phyloP scores from a whole-genome alignment of 345 rosid genomes.

The Hevea brasiliensis region DNA sequence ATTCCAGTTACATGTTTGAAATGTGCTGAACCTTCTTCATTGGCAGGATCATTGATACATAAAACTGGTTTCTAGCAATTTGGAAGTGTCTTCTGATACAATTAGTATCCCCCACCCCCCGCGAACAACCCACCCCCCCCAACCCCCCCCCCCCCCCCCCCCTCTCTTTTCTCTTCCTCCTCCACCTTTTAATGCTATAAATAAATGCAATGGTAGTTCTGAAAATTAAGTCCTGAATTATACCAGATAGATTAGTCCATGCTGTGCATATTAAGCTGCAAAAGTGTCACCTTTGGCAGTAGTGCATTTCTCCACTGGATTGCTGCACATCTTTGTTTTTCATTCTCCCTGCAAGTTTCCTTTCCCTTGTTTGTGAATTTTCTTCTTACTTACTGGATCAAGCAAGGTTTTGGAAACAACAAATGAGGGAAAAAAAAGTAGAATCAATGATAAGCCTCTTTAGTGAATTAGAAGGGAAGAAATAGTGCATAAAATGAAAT shows the following conservation, averaged over 20 bases:
- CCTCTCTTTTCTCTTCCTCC: too few species aligned
- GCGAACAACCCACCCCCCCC: too few species aligned
- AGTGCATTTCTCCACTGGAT: not conserved
- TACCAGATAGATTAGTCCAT: not conserved
- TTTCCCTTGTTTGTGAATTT: not conserved
- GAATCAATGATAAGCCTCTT: not conserved
- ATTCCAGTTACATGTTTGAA: not conserved
- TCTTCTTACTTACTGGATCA: not conserved
- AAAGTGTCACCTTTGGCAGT: not conserved
- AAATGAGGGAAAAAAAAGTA: not conserved
- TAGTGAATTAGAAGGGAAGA: not conserved
- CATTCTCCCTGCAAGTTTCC: not conserved
- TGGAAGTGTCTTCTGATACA: not conserved
- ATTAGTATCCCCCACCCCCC: too few species aligned
- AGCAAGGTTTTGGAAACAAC: not conserved
- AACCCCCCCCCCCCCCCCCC: too few species aligned
- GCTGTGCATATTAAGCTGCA: not conserved
- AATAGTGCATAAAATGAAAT: not conserved
- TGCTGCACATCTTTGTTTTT: not conserved
- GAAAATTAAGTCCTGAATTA: not conserved
- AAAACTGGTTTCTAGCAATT: not conserved
- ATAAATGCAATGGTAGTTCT: not conserved
- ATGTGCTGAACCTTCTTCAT: not conserved
- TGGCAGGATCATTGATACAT: not conserved
- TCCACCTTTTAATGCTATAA: too few species aligned